Evolutionary conservation across 2,329 filamentous ascomycete species (phyloP).

Genomic region (Trichophyton schoenleinii): DNA sequence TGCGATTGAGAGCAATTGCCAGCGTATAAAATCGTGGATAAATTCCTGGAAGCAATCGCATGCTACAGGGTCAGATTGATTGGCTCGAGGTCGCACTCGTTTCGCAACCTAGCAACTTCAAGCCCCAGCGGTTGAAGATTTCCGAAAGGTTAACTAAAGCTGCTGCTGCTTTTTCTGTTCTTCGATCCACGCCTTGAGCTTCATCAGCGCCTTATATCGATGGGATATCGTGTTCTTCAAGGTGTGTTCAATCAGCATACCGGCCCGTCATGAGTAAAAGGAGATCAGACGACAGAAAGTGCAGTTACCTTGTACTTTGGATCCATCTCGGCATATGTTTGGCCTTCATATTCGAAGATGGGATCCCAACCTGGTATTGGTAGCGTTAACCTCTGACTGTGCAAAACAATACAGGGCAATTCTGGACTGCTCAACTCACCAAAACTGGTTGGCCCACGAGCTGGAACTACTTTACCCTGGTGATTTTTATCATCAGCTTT

Average conservation of each 20-base stretch:
- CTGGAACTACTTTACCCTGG: constrained; percentile 67
- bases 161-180: constrained; percentile 22
- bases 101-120: background rate
- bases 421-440: constrained; percentile 43
- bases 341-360: constrained; percentile 83
- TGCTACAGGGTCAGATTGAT: constrained; percentile 6
- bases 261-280: background rate
- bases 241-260: background rate
- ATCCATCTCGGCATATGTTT: constrained; percentile 95
- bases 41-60: constrained; percentile 60
- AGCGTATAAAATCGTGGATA: constrained; percentile 71
- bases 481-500: background rate
- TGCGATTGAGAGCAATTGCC: constrained; percentile 80
- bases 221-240: constrained; percentile 75
- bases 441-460: constrained; percentile 68
- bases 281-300: background rate
- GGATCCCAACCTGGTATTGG: constrained; percentile 73
- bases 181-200: constrained; percentile 71
- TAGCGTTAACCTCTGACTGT: constrained; percentile 13
- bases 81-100: background rate
- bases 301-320: constrained; percentile 67
- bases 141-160: background rate
- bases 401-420: background rate
- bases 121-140: background rate
- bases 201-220: constrained; percentile 71